These are phyloP conservation scores for Phytophthora hybrid DNA, from an alignment of 352 stramenopile genomes.

Conservation along the genomic window DNA sequence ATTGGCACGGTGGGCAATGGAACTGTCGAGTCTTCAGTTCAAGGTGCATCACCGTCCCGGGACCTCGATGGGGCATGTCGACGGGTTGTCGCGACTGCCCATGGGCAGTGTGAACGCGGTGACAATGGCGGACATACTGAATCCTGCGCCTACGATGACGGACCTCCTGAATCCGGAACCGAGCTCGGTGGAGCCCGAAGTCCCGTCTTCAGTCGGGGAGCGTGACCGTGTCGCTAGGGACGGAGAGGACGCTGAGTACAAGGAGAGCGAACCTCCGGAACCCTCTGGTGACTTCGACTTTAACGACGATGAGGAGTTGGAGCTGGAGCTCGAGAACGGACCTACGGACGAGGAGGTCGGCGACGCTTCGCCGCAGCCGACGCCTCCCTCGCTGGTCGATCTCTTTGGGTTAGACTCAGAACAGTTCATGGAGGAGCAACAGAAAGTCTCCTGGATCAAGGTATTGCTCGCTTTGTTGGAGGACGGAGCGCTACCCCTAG, in stretches of 20 bases:
- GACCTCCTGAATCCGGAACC: neutral
- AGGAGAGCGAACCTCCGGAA: neutral
- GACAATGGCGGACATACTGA: neutral
- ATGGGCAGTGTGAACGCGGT: neutral
- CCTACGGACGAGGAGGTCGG: neutral
- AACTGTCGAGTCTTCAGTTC: conserved; percentile 9
- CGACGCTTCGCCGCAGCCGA: neutral
- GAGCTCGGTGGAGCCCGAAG: neutral
- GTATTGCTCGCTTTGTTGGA: conserved; percentile 2
- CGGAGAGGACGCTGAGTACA: neutral
- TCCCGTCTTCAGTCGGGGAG: neutral
- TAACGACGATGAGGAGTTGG: neutral
- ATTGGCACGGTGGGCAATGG: conserved; percentile 11
- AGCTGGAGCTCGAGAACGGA: neutral
- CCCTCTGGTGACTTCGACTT: too few relatives aligned
- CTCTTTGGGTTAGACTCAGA: neutral
- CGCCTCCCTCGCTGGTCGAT: neutral
- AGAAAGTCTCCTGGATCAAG: neutral
- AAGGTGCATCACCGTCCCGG: conserved; percentile 6
- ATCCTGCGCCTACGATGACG: neutral
- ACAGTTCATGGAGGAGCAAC: neutral
- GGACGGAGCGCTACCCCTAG: neutral
- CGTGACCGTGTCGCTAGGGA: neutral
- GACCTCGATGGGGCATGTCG: conserved; percentile 4
- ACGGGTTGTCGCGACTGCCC: conserved; percentile 5